Percentiles rank a stretch among this genome's conserved stretches.
Evolutionary conservation across 441 rosid species (phyloP).

Genomic region (Brassica balearica): DNA sequence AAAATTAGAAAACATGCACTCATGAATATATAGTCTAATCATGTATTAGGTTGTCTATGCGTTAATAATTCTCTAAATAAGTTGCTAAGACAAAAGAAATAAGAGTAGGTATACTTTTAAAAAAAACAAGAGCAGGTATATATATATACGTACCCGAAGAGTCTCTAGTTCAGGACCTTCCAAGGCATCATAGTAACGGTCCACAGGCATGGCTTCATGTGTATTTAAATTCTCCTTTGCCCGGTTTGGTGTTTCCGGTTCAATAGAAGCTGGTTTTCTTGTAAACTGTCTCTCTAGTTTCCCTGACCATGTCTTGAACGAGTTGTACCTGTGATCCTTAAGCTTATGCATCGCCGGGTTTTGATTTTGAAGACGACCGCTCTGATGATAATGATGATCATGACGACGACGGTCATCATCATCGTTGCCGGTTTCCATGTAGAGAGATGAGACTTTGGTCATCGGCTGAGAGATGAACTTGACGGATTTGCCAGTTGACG

Average conservation of each 20-base stretch:
- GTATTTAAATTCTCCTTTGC: conserved; percentile 35
- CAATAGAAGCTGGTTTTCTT: conserved; percentile 51
- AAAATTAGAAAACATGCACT: conserved; percentile 11
- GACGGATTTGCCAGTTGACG: conserved; percentile 35
- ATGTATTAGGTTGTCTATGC: neutral
- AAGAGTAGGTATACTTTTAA: neutral
- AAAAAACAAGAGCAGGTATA: neutral
- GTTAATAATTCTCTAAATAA: neutral
- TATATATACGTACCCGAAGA: conserved; percentile 63
- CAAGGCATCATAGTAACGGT: conserved; percentile 83
- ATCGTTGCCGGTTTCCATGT: conserved; percentile 34
- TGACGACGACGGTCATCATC: conserved; percentile 13
- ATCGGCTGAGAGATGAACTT: conserved; percentile 47
- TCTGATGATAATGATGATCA: conserved; percentile 5
- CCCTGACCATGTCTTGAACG: conserved; percentile 96
- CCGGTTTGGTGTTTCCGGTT: conserved; percentile 40
- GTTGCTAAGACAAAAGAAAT: neutral
- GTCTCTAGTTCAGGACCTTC: conserved; percentile 93
- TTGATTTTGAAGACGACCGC: conserved; percentile 21
- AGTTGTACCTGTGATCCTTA: conserved; percentile 70
- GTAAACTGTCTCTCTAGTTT: conserved; percentile 78
- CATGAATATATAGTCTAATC: neutral
- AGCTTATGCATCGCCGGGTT: conserved; percentile 47
- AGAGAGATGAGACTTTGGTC: conserved; percentile 40
- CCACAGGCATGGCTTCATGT: conserved; percentile 67